These are phyloP conservation scores for Neofusicoccum umdonicola DNA, from an alignment of 2,329 filamentous ascomycete genomes.

Conservation along the genomic window DNA sequence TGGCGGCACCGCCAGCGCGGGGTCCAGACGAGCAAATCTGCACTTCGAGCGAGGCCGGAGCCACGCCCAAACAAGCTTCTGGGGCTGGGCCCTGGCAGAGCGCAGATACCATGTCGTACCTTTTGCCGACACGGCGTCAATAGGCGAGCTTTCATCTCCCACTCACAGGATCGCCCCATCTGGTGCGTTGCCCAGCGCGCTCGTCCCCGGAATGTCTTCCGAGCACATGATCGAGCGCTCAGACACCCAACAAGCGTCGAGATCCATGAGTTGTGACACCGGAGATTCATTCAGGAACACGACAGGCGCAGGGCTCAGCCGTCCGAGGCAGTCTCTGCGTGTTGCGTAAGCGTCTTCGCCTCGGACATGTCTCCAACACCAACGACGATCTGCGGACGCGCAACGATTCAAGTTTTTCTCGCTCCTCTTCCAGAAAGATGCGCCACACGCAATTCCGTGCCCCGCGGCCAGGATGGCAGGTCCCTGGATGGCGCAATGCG, in stretches of 20 bases:
- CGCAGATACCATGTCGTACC: neutral
- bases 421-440: neutral
- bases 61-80: constrained; percentile 11
- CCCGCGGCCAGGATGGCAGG: neutral
- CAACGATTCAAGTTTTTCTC: neutral
- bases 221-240: neutral
- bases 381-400: neutral
- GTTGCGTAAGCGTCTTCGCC: neutral
- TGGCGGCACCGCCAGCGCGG: neutral
- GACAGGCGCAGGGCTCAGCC: neutral
- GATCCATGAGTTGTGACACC: constrained; percentile 9
- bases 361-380: neutral
- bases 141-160: constrained; percentile 12
- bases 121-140: constrained; percentile 6
- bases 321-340: neutral
- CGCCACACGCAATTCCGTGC: neutral
- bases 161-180: neutral
- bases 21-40: neutral
- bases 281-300: neutral
- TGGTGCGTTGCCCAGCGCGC: neutral
- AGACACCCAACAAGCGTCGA: neutral
- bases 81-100: neutral
- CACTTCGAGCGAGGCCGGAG: neutral
- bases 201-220: neutral
- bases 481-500: constrained; percentile 6